A percentile compares a stretch with the other conserved stretches of the same genome.
These are phyloP conservation scores for Metschnikowia borealis DNA, from an alignment of 805 yeast species.

Conservation along the genomic window DNA sequence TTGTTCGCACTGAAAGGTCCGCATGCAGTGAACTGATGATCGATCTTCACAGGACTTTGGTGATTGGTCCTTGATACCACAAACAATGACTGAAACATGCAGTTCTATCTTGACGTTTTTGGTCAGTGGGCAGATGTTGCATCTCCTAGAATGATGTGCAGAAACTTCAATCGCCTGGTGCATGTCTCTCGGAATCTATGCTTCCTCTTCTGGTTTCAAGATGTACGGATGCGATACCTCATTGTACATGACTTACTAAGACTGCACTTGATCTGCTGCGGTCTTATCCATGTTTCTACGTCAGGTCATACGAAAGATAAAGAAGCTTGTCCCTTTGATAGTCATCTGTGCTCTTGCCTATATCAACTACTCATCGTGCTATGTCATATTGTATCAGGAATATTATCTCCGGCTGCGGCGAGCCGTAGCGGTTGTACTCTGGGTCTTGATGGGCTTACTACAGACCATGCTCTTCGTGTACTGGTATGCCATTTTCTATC, in stretches of 20 bases:
- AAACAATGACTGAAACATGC: not conserved
- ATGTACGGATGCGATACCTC: not conserved
- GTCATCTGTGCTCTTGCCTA: slow-evolving; percentile 10
- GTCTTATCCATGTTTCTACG: not conserved
- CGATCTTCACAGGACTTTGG: not conserved
- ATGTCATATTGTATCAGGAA: slow-evolving; percentile 13
- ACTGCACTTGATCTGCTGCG: not conserved
- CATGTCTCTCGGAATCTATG: not conserved
- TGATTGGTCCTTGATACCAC: not conserved
- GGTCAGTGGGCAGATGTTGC: not conserved
- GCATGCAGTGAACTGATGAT: not conserved
- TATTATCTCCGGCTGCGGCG: slow-evolving; percentile 7
- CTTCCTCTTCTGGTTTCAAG: not conserved
- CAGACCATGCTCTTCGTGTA: slow-evolving; percentile 13
- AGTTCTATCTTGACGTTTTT: not conserved
- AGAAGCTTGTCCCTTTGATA: slow-evolving; percentile 7
- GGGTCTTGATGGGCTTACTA: slow-evolving; percentile 12
- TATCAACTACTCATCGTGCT: slow-evolving; percentile 12
- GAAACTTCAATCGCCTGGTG: not conserved
- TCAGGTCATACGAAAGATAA: not conserved
- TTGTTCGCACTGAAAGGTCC: not conserved
- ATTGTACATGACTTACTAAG: not conserved
- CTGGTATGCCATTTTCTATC: slow-evolving; percentile 44
- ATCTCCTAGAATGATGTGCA: not conserved
- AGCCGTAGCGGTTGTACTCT: slow-evolving; percentile 14